Evolutionary conservation across 305 asterid genomes (phyloP).

Genomic region (Rubia peregrina): DNA sequence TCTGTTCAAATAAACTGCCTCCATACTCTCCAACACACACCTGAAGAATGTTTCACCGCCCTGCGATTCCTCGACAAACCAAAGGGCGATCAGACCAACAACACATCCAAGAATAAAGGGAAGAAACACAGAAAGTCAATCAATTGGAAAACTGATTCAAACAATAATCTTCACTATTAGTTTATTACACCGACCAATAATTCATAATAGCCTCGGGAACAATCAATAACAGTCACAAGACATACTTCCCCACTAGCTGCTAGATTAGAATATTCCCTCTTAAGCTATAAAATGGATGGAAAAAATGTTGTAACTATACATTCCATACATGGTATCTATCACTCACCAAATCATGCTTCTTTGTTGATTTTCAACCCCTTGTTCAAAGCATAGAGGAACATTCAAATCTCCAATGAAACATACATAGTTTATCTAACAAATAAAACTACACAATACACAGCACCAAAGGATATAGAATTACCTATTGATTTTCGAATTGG

Average conservation of each 20-base stretch:
- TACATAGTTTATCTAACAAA: background rate
- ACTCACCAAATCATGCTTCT: too few relatives aligned
- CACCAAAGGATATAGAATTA: constrained; percentile 19
- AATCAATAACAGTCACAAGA: background rate
- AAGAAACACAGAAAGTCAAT: background rate
- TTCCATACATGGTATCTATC: too few relatives aligned
- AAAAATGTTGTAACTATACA: too few relatives aligned
- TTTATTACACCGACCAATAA: background rate
- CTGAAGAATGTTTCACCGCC: too few relatives aligned
- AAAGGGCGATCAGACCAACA: background rate
- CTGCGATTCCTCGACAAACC: too few relatives aligned
- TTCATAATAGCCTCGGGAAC: background rate
- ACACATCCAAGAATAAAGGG: background rate
- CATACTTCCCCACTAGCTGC: background rate
- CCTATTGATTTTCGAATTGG: constrained; percentile 17
- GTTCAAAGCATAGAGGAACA: constrained; percentile 6
- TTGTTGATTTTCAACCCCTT: constrained; percentile 59
- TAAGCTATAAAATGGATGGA: too few relatives aligned
- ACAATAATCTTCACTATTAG: background rate
- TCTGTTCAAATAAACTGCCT: constrained; percentile 44
- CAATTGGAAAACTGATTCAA: background rate
- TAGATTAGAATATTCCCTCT: too few relatives aligned
- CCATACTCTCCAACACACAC: too few relatives aligned
- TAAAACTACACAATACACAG: background rate
- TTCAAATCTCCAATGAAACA: constrained; percentile 2